Evolutionary conservation across 2,329 filamentous ascomycete genomes (phyloP), one percentile per base, ranked within the genome.

Genomic region (Aspergillus aculeatus): DNA sequence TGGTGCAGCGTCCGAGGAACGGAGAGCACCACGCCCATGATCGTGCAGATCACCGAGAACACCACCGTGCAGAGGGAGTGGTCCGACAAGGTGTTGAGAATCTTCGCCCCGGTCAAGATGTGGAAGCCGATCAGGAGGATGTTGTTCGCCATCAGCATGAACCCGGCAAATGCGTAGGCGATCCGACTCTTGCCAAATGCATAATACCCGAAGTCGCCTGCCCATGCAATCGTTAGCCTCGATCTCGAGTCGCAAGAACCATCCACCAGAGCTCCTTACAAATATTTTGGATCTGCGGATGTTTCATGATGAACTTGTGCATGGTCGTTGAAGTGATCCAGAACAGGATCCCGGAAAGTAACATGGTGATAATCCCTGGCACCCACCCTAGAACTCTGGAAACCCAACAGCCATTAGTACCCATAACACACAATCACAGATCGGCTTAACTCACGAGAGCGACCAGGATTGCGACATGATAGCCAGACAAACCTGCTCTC

Each of bases 381-480:
- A 57, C 55, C 55, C 55, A 57, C 2, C 55, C 55, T 1, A 57
- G 16, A 4, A 57, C 55, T 16, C 55, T 57, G 6, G 6, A 16
- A 47, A 41, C 11, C 6, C 16, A 44, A 26, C 3, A 11, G 38
- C 11, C 31, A 31, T 56, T 12, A 58, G 31, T 48, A 55, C 23
- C 61, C 21, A 60, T 56, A 23, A 47, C 57, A 19, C 32, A 9
- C 3, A 19, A 7, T 10, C 10, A 32, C 21, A 3, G 9, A 31
- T 26, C 21, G 7, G 21, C 10, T 38, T 1, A 1, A 72, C 75
- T 67, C 66, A 78, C 76, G 77, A 80, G 12, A 82, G 73, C 29
- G 79, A 81, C 80, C 80, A 82, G 6, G 79, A 75, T 64, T 82
- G 80, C 31, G 80, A 80, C 80, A 82, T 82, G 63, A 82, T 82